Base-by-base conservation (phyloP, 352 stramenopile species). In the Pythium insidiosum region DNA sequence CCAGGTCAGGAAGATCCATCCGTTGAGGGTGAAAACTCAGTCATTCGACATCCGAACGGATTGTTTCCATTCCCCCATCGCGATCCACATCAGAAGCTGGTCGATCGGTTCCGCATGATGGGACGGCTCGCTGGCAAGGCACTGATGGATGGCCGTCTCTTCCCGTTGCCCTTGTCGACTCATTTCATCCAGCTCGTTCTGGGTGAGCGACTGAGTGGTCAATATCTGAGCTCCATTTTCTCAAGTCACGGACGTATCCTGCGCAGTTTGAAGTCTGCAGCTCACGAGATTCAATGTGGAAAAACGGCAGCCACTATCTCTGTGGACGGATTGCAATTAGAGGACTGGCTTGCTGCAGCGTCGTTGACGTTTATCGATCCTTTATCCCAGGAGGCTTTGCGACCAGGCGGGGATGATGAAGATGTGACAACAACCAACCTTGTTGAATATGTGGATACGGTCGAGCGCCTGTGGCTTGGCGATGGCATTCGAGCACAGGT, bases 121-220 rank as follows among this genome's bases (percentile, higher is more conserved):
- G 80, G 80, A 11, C 77, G 81, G 5, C 35, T 93, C 25, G 75
- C 76, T 26, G 81, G 81, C 18, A 93, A 91, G 37, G 78, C 81
- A 18, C 50, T 93, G 39, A 88, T 91, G 76, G 81, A 93, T 44
- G 75, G 83, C 26, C 67, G 75, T 5, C 48, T 93, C 6, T 66
- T 93, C 2, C 78, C 81, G 15, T 50, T 93, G 21, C 78, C 78
- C 4, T 34, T 93, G 16, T 88, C 81, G 23, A 42, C 50, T 7
- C 73, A 91, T 16, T 93, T 93, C 48, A 75, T 91, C 41, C 69
- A 81, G 37, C 58, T 90, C 13, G 75, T 87, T n/a, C 40, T 84
- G 4, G 75, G 77, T 12, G 73, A 90, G 55, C 63, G 48, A 30
- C 51, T 93, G 15, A 47, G 37, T 22, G n/a, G n/a, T n/a, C n/a